These are phyloP conservation scores for Pleurozium schreberi DNA, from an alignment of 225 moss, liverwort and hornwort species.

Conservation along the genomic window DNA sequence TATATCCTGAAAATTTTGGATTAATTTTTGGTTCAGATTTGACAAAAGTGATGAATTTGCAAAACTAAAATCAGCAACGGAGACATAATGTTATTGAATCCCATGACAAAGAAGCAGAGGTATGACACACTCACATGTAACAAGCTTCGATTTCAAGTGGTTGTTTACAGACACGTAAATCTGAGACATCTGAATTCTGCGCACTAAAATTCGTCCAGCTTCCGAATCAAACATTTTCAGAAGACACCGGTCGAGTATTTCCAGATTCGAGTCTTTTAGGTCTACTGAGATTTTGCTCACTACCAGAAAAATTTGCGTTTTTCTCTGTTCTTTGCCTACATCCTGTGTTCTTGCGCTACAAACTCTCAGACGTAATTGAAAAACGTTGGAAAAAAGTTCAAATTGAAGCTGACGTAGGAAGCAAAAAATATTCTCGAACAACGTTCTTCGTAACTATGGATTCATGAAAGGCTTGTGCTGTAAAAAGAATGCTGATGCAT, in stretches of 20 bases:
- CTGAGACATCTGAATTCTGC: not conserved
- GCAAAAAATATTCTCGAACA: not conserved
- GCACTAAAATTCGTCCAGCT: not conserved
- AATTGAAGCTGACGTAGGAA: not conserved
- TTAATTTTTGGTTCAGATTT: not conserved
- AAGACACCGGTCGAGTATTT: not conserved
- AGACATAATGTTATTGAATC: not conserved
- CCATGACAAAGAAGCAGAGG: not conserved
- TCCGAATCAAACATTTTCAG: not conserved
- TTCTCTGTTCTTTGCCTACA: not conserved
- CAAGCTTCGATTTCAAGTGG: not conserved
- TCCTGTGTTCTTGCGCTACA: not conserved
- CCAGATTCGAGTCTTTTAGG: not conserved
- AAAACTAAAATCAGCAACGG: not conserved
- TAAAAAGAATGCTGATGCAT: not conserved
- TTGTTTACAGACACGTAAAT: not conserved
- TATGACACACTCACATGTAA: not conserved
- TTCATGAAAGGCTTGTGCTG: not conserved
- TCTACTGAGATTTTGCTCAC: too few relatives aligned
- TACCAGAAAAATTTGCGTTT: not conserved
- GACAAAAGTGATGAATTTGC: not conserved
- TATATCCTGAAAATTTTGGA: not conserved
- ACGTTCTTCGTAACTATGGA: not conserved
- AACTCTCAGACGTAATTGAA: not conserved
- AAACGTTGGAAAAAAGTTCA: not conserved